A percentile compares a stretch with the other conserved stretches of the same genome.
Evolutionary conservation across 2,329 filamentous ascomycete species (phyloP).

Genomic region (Exophiala phaeomuriformis): DNA sequence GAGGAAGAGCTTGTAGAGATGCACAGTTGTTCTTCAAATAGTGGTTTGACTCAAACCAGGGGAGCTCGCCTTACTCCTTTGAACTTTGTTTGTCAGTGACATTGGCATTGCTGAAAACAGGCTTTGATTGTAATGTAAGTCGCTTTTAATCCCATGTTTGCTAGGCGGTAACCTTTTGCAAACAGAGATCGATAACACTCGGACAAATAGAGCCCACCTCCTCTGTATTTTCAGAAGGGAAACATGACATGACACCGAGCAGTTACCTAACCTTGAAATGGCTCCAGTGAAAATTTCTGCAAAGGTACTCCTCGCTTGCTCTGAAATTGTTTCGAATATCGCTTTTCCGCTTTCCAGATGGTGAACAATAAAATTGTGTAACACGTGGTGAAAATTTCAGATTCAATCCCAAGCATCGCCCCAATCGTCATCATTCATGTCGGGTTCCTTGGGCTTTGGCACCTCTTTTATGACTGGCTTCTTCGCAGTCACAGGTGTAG

Average conservation of each 20-base stretch:
- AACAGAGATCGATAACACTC: background rate
- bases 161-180: background rate
- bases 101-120: background rate
- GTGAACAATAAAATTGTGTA: background rate
- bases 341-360: background rate
- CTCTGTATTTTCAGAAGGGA: too few relatives aligned
- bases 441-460: constrained; percentile 18
- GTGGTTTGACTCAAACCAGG: too few relatives aligned
- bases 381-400: background rate
- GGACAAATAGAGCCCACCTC: background rate
- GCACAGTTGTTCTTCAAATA: too few relatives aligned
- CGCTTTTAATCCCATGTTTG: too few relatives aligned
- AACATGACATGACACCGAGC: background rate
- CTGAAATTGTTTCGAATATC: background rate
- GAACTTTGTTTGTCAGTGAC: too few relatives aligned
- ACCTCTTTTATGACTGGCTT: constrained; percentile 58
- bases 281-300: background rate
- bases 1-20: too few relatives aligned
- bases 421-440: constrained; percentile 39
- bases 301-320: background rate
- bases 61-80: too few relatives aligned
- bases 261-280: background rate
- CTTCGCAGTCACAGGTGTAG: constrained; percentile 38
- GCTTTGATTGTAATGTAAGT: background rate
- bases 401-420: constrained; percentile 45